Evolutionary conservation across 1,139 yeast genomes (phyloP).

Genomic region (Citeromyces hawaiiensis): DNA sequence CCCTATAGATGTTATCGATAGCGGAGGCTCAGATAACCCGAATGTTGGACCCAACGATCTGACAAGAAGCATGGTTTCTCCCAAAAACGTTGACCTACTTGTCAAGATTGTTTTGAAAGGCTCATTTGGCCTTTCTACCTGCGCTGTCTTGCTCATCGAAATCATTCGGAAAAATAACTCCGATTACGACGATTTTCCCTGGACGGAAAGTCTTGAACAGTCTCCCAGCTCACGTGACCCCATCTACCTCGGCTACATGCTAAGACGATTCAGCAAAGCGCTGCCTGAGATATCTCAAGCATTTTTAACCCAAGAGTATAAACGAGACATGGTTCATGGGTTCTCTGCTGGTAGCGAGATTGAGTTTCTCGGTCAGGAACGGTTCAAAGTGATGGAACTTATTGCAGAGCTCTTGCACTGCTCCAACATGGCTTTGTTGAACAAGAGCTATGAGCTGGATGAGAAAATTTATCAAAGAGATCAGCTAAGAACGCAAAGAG

Average conservation of each 20-base stretch:
- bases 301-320: slow-evolving; percentile 15
- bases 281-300: slow-evolving; percentile 14
- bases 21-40: slow-evolving; percentile 35
- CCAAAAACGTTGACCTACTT: slow-evolving; percentile 46
- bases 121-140: slow-evolving; percentile 72
- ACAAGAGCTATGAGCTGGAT: slow-evolving; percentile 21
- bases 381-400: slow-evolving; percentile 88
- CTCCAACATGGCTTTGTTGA: slow-evolving; percentile 87
- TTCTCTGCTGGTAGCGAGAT: slow-evolving; percentile 30
- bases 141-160: slow-evolving; percentile 91
- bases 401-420: slow-evolving; percentile 93
- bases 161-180: slow-evolving; percentile 91
- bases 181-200: slow-evolving; percentile 57
- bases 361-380: slow-evolving; percentile 88
- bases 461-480: slow-evolving; percentile 15
- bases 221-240: slow-evolving; percentile 96
- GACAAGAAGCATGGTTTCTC: slow-evolving; percentile 77
- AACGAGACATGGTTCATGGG: slow-evolving; percentile 5
- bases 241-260: slow-evolving; percentile 77
- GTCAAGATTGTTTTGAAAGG: slow-evolving; percentile 74
- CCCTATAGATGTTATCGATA: slow-evolving; percentile 22
- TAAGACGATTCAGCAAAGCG: slow-evolving; percentile 42
- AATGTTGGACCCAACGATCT: slow-evolving; percentile 95
- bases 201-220: slow-evolving; percentile 17
- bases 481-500: slow-evolving; percentile 14